A percentile compares a stretch with the other conserved stretches of the same genome.
Conservation (phyloP, 768 basidiomycete genomes). For the Suillus placidus region DNA sequence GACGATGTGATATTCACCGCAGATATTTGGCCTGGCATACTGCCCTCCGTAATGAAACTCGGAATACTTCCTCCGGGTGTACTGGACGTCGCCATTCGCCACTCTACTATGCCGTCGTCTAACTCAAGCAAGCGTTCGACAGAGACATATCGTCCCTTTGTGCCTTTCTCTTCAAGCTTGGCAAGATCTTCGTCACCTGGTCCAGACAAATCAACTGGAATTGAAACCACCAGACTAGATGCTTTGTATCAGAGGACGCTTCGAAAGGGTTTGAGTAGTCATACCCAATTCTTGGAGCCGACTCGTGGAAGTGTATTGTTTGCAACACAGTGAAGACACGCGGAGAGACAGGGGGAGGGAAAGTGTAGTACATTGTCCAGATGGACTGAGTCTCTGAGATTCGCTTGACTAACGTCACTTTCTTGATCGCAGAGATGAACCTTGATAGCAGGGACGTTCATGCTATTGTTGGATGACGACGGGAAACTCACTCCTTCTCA, state of each 20-base stretch:
- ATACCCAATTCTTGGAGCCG: conserved; percentile 62
- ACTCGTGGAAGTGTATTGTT: conserved; percentile 53
- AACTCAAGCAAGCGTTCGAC: conserved; percentile 69
- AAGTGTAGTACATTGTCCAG: conserved; percentile 75
- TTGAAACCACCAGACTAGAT: conserved; percentile 49
- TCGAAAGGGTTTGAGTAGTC: conserved; percentile 19
- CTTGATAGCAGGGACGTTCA: conserved; percentile 38
- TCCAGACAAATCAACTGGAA: conserved; percentile 66
- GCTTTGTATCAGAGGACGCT: not conserved
- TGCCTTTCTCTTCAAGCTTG: conserved; percentile 63
- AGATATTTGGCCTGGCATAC: conserved; percentile 65
- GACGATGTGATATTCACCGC: conserved; percentile 40
- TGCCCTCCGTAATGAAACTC: conserved; percentile 59
- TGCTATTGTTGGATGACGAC: not conserved
- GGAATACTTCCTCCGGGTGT: conserved; percentile 73
- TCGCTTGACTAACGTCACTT: conserved; percentile 61
- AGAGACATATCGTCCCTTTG: conserved; percentile 68
- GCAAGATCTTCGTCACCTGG: conserved; percentile 55
- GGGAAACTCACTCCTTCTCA: conserved; percentile 60
- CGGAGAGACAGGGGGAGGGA: conserved; percentile 69
- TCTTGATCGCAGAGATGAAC: conserved; percentile 66
- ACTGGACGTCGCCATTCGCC: conserved; percentile 81
- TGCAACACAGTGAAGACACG: conserved; percentile 79
- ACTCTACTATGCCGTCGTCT: conserved; percentile 66
- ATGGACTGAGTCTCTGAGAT: conserved; percentile 65